Conservation (phyloP, 2,329 filamentous ascomycete genomes). For the Colletotrichum camelliae region DNA sequence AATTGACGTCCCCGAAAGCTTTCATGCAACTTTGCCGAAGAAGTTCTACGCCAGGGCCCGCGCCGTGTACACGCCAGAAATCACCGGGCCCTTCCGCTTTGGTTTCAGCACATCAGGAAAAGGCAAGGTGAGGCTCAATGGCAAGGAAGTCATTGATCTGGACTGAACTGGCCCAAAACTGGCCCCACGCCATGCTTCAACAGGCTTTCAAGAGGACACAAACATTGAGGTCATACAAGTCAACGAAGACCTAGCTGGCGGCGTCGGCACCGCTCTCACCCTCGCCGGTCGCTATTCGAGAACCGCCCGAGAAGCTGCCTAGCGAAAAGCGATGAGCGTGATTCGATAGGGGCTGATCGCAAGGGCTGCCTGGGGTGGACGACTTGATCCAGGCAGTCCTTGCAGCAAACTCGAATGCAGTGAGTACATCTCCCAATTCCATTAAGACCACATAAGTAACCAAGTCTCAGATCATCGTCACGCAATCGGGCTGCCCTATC, state of each 20-base stretch:
- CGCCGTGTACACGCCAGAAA: constrained; percentile 4
- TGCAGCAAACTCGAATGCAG: constrained; percentile 70
- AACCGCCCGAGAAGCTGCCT: no score
- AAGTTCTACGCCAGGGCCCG: constrained; percentile 19
- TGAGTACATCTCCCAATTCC: constrained; percentile 25
- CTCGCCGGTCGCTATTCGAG: constrained; percentile 42
- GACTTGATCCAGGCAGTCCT: constrained; percentile 71
- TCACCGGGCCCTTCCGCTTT: constrained; percentile 5
- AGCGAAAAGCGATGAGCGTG: no score
- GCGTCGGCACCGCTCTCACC: constrained; percentile 25
- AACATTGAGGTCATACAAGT: constrained; percentile 17
- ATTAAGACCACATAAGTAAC: accelerated
- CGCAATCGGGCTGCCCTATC: constrained; percentile 79
- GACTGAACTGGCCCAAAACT: constrained; percentile 12
- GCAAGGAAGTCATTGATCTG: constrained; percentile 28
- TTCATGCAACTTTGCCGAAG: constrained; percentile 12
- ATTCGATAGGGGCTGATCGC: no score
- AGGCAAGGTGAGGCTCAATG: constrained; percentile 29
- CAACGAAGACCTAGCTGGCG: constrained; percentile 25
- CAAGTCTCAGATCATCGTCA: constrained; percentile 59
- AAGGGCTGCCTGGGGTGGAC: constrained; percentile 77
- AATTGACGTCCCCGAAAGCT: constrained; percentile 20
- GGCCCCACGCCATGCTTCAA: constrained; percentile 23
- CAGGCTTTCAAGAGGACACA: no score
- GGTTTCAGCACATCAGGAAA: constrained; percentile 26